Conservation (phyloP, 1,284 basidiomycete species). For the Pulveroboletus sp. region DNA sequence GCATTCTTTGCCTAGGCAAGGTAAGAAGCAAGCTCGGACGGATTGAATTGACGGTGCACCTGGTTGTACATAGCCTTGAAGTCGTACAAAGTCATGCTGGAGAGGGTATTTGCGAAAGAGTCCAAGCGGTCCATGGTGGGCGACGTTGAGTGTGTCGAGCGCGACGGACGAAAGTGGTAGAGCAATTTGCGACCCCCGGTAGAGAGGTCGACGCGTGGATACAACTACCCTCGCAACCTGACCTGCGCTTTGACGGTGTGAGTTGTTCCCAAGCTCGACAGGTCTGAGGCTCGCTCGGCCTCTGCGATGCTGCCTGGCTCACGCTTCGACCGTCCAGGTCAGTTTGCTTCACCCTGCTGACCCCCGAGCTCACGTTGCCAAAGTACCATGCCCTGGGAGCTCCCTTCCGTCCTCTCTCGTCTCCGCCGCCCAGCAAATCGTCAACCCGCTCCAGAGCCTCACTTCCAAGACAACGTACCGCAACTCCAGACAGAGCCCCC, state of each 20-base stretch:
- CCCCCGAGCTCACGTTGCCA: neutral
- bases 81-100: conserved; percentile 86
- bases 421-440: conserved; percentile 42
- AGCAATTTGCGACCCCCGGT: conserved; percentile 20
- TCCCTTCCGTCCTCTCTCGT: conserved; percentile 42
- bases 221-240: too few relatives aligned
- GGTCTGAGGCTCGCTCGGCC: conserved; percentile 2
- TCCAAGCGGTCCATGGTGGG: conserved; percentile 62
- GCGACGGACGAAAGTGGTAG: neutral
- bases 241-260: too few relatives aligned
- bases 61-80: conserved; percentile 93
- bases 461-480: neutral
- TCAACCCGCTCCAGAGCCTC: conserved; percentile 28
- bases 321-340: conserved; percentile 4
- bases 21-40: conserved; percentile 11
- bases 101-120: conserved; percentile 65
- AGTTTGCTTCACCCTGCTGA: neutral
- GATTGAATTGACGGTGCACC: conserved; percentile 43
- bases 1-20: conserved; percentile 74
- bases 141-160: conserved; percentile 6
- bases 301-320: conserved; percentile 15
- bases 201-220: conserved; percentile 23
- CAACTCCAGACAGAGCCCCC: neutral
- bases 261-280: neutral
- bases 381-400: conserved; percentile 26